Evolutionary conservation across 2,329 filamentous ascomycete genomes (phyloP).

Genomic region (Alternaria novae-zelandiae): DNA sequence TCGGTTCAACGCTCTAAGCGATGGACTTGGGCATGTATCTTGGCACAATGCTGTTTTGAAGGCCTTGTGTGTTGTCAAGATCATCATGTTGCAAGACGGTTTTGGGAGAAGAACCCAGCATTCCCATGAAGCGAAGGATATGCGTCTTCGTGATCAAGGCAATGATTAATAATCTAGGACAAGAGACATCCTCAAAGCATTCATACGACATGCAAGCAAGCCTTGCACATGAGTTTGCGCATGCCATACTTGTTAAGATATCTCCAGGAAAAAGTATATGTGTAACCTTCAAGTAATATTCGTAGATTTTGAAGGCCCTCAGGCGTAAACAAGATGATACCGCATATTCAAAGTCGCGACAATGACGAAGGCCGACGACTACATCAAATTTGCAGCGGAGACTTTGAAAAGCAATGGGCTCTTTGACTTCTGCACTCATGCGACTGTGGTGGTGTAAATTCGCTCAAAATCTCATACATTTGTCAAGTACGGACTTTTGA

Average conservation of each 20-base stretch:
- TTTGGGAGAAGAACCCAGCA: too few species aligned
- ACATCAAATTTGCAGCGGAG: background rate
- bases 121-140: too few species aligned
- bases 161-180: background rate
- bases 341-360: background rate
- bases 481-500: background rate
- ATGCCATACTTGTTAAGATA: too few species aligned
- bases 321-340: background rate
- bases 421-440: background rate
- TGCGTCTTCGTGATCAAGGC: too few species aligned
- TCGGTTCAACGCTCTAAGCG: background rate
- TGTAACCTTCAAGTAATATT: background rate
- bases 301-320: background rate
- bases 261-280: background rate
- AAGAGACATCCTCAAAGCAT: too few species aligned
- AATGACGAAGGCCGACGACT: background rate
- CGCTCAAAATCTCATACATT: background rate
- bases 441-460: background rate
- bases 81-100: background rate
- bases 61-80: background rate
- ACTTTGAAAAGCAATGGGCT: background rate
- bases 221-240: too few species aligned
- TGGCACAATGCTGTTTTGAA: background rate
- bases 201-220: too few species aligned
- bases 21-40: background rate